Conservation (phyloP, 805 yeast species). For the Phaffomyces thermotolerans region DNA sequence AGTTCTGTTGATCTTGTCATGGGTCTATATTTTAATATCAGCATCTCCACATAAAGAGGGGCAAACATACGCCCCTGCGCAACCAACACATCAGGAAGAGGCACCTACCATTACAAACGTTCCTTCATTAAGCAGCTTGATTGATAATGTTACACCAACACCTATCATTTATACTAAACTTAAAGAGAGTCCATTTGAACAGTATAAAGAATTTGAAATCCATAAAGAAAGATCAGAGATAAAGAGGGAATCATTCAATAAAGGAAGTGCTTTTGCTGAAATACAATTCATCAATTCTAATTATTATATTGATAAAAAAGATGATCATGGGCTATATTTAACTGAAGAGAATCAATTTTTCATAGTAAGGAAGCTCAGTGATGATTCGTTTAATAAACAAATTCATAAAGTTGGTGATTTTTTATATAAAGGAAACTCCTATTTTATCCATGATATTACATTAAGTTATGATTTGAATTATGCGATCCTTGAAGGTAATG, state of each 20-base stretch:
- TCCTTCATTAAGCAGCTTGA: not conserved
- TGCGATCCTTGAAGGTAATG: slow-evolving; percentile 51
- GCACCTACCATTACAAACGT: not conserved
- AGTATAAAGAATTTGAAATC: slow-evolving; percentile 5
- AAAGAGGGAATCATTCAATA: slow-evolving; percentile 1
- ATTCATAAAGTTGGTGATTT: slow-evolving; percentile 30
- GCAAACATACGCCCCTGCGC: not conserved
- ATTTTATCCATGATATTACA: slow-evolving; percentile 33
- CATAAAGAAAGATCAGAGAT: slow-evolving; percentile 8
- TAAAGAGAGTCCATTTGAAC: not conserved
- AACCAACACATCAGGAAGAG: not conserved
- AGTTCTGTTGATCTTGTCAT: not conserved
- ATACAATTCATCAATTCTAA: slow-evolving; percentile 25
- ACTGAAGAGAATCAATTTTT: slow-evolving; percentile 15
- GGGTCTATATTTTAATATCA: slow-evolving; percentile 5
- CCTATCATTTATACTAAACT: not conserved
- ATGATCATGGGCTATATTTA: slow-evolving; percentile 40
- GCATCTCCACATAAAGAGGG: not conserved
- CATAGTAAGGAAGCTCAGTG: slow-evolving; percentile 27
- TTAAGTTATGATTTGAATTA: slow-evolving; percentile 39
- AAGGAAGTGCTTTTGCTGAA: slow-evolving; percentile 2
- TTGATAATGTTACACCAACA: not conserved
- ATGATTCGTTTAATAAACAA: slow-evolving; percentile 15
- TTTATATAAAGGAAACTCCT: slow-evolving; percentile 31
- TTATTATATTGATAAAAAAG: slow-evolving; percentile 15